Conservation (phyloP, 495 filamentous ascomycete species). For the Neurospora sp. region DNA sequence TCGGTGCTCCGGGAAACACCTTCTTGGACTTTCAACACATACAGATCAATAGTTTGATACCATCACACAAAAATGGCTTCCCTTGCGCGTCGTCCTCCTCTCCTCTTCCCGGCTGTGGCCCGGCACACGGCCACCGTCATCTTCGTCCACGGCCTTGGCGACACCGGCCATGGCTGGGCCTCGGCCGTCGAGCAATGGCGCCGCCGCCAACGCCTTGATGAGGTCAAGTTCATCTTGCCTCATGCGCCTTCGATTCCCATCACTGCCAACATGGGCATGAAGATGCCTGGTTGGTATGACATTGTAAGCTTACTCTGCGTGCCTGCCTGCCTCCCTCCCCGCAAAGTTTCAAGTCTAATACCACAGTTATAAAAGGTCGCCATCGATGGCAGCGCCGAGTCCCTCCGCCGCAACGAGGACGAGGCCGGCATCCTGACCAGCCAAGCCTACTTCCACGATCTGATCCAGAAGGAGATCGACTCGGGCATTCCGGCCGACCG, state of each 20-base stretch:
- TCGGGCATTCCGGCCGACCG: conserved; percentile 72
- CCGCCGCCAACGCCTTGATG: conserved; percentile 68
- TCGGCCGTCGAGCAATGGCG: conserved; percentile 84
- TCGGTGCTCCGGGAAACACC: neutral
- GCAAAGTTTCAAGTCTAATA: neutral
- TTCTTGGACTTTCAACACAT: neutral
- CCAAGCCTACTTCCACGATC: conserved; percentile 61
- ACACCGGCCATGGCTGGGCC: conserved; percentile 61
- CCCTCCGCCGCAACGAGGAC: conserved; percentile 48
- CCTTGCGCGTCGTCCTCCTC: conserved; percentile 22
- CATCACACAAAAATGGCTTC: conserved; percentile 18
- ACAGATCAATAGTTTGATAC: neutral
- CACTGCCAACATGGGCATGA: conserved; percentile 71
- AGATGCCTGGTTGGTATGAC: conserved; percentile 90
- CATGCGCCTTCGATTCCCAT: conserved; percentile 88
- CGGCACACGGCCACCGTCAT: conserved; percentile 93
- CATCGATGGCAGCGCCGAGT: conserved; percentile 34
- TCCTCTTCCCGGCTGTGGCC: conserved; percentile 78
- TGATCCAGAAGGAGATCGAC: conserved; percentile 76
- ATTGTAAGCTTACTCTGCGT: conserved; percentile 47
- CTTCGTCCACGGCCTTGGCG: conserved; percentile 79
- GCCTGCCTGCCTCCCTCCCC: neutral
- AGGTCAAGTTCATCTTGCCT: conserved; percentile 88
- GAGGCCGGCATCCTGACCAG: conserved; percentile 68
- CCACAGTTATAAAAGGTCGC: conserved; percentile 10